Evolutionary conservation across 345 rosid species (phyloP).

Genomic region (Anacardium occidentale): DNA sequence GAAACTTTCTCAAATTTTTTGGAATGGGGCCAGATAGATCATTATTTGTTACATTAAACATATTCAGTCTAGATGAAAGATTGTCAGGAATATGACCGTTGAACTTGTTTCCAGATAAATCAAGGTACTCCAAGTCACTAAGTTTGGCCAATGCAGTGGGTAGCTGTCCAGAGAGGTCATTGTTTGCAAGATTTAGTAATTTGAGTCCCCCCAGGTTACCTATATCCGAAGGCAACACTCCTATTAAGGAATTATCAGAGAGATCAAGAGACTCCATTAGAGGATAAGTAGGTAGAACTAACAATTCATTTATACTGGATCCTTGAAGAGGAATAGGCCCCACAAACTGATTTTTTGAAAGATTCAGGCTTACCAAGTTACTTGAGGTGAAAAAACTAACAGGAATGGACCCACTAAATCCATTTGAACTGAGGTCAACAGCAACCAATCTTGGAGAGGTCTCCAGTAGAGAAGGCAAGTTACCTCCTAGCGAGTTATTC

Average conservation of each 20-base stretch:
- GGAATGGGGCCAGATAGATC: slow-evolving; percentile 72
- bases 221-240: slow-evolving; percentile 58
- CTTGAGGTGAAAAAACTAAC: slow-evolving; percentile 51
- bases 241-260: slow-evolving; percentile 66
- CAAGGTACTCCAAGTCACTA: slow-evolving; percentile 61
- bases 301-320: slow-evolving; percentile 58
- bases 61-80: slow-evolving; percentile 54
- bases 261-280: slow-evolving; percentile 86
- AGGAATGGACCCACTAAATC: slow-evolving; percentile 64
- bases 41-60: slow-evolving; percentile 76
- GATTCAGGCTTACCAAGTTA: slow-evolving; percentile 64
- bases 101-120: slow-evolving; percentile 79
- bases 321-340: slow-evolving; percentile 70
- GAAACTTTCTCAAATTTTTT: slow-evolving; percentile 45
- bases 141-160: slow-evolving; percentile 79
- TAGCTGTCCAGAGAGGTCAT: slow-evolving; percentile 61
- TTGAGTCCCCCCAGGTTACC: slow-evolving; percentile 58
- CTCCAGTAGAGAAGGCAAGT: slow-evolving; percentile 57
- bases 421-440: slow-evolving; percentile 78
- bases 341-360: slow-evolving; percentile 64
- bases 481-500: slow-evolving; percentile 65
- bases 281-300: slow-evolving; percentile 43
- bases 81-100: slow-evolving; percentile 62
- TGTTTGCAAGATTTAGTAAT: slow-evolving; percentile 67
- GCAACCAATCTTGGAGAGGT: slow-evolving; percentile 43